A percentile compares a stretch with the other conserved stretches of the same genome.
Evolutionary conservation across 352 stramenopile species (phyloP).

Genomic region (Phytophthora rubi): DNA sequence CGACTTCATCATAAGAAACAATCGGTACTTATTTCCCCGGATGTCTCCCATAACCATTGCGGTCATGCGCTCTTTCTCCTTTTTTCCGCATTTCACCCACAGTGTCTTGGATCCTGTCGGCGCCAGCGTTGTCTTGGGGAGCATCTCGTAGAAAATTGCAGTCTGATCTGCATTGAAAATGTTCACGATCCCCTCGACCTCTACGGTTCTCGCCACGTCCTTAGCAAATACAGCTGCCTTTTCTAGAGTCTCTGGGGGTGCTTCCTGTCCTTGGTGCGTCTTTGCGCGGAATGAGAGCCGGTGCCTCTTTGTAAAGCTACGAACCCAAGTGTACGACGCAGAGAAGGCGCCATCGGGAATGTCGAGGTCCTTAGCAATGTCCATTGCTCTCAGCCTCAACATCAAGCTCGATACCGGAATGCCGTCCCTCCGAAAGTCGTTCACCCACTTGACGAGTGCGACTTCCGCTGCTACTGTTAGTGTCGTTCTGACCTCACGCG

Average conservation of each 20-base stretch:
- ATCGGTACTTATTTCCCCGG: slow-evolving; percentile 32
- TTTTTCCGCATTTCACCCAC: slow-evolving; percentile 33
- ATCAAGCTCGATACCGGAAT: no score
- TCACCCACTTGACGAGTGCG: no score
- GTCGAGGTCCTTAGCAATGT: no score
- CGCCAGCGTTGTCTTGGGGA: slow-evolving; percentile 29
- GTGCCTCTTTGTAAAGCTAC: no score
- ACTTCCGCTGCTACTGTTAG: no score
- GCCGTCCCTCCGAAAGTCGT: no score
- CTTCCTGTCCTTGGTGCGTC: slow-evolving; percentile 25
- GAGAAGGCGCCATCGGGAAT: no score
- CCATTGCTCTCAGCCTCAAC: no score
- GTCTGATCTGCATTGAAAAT: slow-evolving; percentile 39
- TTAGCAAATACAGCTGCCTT: slow-evolving; percentile 11
- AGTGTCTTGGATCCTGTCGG: slow-evolving; percentile 23
- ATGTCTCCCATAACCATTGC: slow-evolving; percentile 35
- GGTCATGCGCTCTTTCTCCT: slow-evolving; percentile 38
- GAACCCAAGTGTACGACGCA: no score
- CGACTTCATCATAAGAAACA: slow-evolving; percentile 42
- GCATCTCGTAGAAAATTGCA: slow-evolving; percentile 37
- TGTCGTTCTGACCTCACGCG: no score
- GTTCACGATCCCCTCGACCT: slow-evolving; percentile 10
- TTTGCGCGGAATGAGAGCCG: slow-evolving; percentile 22
- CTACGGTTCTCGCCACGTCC: background rate
- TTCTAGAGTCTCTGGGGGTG: background rate